Conservation (phyloP, 441 rosid genomes). For the Erodium texanum region DNA sequence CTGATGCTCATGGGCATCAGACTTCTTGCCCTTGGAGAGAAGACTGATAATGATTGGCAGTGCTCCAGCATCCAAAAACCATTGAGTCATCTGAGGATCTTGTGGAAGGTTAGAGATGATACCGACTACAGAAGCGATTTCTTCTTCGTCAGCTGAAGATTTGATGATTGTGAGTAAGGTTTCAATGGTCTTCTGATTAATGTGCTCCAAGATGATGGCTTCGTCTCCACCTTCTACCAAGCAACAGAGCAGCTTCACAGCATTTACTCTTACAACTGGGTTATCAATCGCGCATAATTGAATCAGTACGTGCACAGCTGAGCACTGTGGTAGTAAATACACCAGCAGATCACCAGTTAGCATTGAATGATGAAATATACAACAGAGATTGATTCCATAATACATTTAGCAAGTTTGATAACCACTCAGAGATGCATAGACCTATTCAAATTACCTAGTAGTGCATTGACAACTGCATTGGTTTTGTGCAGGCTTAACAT, state of each 20-base stretch:
- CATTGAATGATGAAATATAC: not conserved
- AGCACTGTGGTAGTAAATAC: conserved; percentile 30
- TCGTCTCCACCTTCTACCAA: conserved; percentile 42
- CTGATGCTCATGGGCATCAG: conserved; percentile 25
- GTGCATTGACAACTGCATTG: too few species aligned
- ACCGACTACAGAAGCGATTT: conserved; percentile 39
- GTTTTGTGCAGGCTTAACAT: not conserved
- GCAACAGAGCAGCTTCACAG: conserved; percentile 44
- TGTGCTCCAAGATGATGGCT: conserved; percentile 40
- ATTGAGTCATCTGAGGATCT: conserved; percentile 32
- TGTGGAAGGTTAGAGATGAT: conserved; percentile 46
- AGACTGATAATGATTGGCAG: conserved; percentile 23
- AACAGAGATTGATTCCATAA: conserved; percentile 4
- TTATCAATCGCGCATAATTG: conserved; percentile 36
- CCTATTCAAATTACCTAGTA: too few species aligned
- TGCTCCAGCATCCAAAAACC: conserved; percentile 42
- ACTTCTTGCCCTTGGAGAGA: conserved; percentile 21
- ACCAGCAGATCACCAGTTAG: conserved; percentile 8
- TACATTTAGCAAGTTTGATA: not conserved
- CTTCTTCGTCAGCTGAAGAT: conserved; percentile 33
- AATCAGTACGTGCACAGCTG: conserved; percentile 42
- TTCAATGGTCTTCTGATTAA: conserved; percentile 32
- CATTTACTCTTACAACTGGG: conserved; percentile 38
- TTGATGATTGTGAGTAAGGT: conserved; percentile 40
- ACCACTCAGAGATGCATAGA: too few species aligned